phyloP scores from a whole-genome alignment of 768 basidiomycete species.

The Lactarius indigo region DNA sequence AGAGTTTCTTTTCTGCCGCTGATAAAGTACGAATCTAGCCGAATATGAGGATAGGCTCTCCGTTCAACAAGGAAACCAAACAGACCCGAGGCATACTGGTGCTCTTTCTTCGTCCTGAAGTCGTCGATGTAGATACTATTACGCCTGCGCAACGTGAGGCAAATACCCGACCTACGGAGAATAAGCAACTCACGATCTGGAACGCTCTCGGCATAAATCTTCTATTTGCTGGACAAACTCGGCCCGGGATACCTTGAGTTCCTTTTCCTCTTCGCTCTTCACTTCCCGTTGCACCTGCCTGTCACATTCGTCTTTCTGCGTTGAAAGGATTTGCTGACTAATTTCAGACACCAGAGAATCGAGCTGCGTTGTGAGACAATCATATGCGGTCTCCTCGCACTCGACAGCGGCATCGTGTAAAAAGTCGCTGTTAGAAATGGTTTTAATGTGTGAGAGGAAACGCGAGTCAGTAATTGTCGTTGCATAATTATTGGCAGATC shows the following conservation, averaged over 20 bases:
- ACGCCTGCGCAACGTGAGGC: background rate
- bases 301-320: conserved; percentile 2
- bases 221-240: background rate
- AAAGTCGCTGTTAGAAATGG: background rate
- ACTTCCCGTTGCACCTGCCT: background rate
- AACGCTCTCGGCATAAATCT: background rate
- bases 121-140: background rate
- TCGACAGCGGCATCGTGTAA: background rate
- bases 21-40: background rate
- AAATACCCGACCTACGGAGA: background rate
- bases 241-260: background rate
- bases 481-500: background rate
- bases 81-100: background rate
- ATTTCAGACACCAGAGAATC: background rate
- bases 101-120: background rate
- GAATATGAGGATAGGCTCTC: background rate
- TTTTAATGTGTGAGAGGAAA: background rate
- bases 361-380: background rate
- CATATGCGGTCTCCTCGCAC: background rate
- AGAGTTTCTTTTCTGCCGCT: background rate
- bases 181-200: background rate
- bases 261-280: background rate
- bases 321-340: background rate
- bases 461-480: background rate
- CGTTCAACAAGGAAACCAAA: background rate